Base-by-base conservation (phyloP, 1,284 basidiomycete species). In the Leccinum pallidistipes region DNA sequence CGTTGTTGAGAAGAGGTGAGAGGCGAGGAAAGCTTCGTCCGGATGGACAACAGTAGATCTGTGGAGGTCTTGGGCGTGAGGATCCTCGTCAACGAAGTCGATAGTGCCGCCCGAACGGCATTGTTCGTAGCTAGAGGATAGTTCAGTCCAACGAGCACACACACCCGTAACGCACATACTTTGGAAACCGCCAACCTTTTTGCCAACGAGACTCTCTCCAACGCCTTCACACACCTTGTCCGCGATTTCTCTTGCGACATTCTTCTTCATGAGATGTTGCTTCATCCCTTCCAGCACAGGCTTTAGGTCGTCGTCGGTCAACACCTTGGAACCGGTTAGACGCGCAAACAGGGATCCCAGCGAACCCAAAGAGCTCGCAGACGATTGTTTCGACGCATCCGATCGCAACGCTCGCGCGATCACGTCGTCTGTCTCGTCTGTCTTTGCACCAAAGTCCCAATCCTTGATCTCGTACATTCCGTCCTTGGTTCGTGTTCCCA, bases 191-290 rank as follows among this genome's bases (percentile, higher is more conserved):
- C 91, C 90, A 10, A 95, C 86, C 76, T 94, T 95, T 79, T 93
- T 94, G 11, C 97, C 97, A 7, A 97, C 83, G 43, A 99, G 81
- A 47, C 86, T 88, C 67, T 94, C 87, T 1, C 94, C 94, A 11
- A 99, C 95, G 14, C 91, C 88, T 69, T 97, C 94, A 72, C 96
- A 98, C 3, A 99, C 87, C 74, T 96, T 94, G 64, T 96, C 92
- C 9, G 97, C 84, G 65, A 99, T 97, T 62, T 97, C 94, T 75
- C 88, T 92, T 7, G 97, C 97, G 2, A 99, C 97, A 70, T 99
- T 99, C 81, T 99, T 99, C 78, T 92, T 89, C 92, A 98, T 98
- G 54, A 99, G 82, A 75, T 98, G 97, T 65, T 95, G 92, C 73
- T 97, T 95, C 95, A 99, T 99, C 21, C 88, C 92, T 51, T 91